A percentile compares a stretch with the other conserved stretches of the same genome.
Conservation (phyloP, 352 stramenopile genomes). For the Globisporangium alternatum region DNA sequence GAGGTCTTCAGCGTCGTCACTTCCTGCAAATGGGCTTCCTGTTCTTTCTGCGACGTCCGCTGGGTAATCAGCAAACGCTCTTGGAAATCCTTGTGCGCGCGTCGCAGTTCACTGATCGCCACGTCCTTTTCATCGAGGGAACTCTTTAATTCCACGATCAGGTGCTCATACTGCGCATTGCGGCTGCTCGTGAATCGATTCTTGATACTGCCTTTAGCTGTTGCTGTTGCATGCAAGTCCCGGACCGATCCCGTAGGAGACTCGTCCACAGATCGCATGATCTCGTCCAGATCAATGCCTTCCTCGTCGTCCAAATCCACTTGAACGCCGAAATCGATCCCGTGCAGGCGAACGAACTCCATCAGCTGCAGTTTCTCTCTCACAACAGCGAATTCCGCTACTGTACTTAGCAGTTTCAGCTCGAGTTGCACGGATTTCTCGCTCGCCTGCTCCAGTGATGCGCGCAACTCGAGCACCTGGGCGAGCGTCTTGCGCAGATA, state of each 20-base stretch:
- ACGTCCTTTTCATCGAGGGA: slow-evolving; percentile 43
- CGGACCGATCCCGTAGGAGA: not conserved
- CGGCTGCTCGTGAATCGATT: slow-evolving; percentile 19
- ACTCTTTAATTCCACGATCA: slow-evolving; percentile 67
- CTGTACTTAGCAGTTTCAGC: slow-evolving; percentile 31
- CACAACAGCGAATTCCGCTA: slow-evolving; percentile 23
- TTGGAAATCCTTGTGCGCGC: slow-evolving; percentile 33
- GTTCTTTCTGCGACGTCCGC: slow-evolving; percentile 37
- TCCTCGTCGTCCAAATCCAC: slow-evolving; percentile 55
- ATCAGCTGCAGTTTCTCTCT: slow-evolving; percentile 42
- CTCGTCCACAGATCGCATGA: slow-evolving; percentile 26
- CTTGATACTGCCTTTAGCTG: not conserved
- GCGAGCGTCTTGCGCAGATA: slow-evolving; percentile 62
- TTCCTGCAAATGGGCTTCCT: slow-evolving; percentile 39
- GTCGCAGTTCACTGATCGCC: slow-evolving; percentile 32
- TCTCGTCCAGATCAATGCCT: slow-evolving; percentile 42
- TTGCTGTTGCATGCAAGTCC: not conserved
- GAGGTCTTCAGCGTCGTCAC: slow-evolving; percentile 40
- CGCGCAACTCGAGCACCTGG: slow-evolving; percentile 58
- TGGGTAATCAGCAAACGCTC: slow-evolving; percentile 31
- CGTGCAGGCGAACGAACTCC: slow-evolving; percentile 27
- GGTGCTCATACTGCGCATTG: slow-evolving; percentile 53
- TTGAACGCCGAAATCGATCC: slow-evolving; percentile 36
- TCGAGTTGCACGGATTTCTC: slow-evolving; percentile 31
- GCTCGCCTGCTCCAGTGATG: slow-evolving; percentile 34